A percentile compares a stretch with the other conserved stretches of the same genome.
Conservation (phyloP, 768 basidiomycete genomes). For the Leccinellum rugosiceps region DNA sequence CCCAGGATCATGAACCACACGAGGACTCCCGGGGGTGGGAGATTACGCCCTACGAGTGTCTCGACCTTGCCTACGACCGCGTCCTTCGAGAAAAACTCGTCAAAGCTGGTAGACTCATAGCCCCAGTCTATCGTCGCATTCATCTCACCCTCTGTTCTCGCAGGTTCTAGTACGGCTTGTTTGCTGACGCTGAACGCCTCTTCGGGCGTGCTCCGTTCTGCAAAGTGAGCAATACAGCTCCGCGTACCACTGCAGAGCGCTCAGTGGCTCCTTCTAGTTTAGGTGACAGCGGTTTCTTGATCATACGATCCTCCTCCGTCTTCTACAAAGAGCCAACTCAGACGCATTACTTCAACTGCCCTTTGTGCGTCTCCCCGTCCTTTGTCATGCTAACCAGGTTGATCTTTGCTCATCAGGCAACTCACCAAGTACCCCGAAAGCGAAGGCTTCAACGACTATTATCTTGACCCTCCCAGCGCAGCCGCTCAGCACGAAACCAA, state of each 20-base stretch:
- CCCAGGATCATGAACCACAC: constrained; percentile 57
- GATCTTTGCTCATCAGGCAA: constrained; percentile 21
- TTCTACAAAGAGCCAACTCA: constrained; percentile 42
- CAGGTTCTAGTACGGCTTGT: constrained; percentile 85
- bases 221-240: constrained; percentile 52
- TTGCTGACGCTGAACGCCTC: constrained; percentile 71
- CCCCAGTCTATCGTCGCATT: constrained; percentile 15
- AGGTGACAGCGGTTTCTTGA: constrained; percentile 76
- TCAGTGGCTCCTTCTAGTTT: constrained; percentile 41
- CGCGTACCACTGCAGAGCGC: background rate
- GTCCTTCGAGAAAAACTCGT: constrained; percentile 66
- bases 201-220: constrained; percentile 70
- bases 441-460: constrained; percentile 4
- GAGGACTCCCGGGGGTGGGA: constrained; percentile 66
- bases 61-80: constrained; percentile 68
- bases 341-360: constrained; percentile 35
- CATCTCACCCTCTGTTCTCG: background rate
- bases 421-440: constrained; percentile 35
- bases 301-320: constrained; percentile 65
- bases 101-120: constrained; percentile 39
- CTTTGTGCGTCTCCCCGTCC: constrained; percentile 21
- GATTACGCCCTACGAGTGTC: constrained; percentile 65
- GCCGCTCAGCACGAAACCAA: constrained; percentile 46
- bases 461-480: constrained; percentile 38
- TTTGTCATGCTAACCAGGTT: background rate